Evolutionary conservation across 805 yeast genomes (phyloP).

Genomic region (Saccharomycopsis sp.): DNA sequence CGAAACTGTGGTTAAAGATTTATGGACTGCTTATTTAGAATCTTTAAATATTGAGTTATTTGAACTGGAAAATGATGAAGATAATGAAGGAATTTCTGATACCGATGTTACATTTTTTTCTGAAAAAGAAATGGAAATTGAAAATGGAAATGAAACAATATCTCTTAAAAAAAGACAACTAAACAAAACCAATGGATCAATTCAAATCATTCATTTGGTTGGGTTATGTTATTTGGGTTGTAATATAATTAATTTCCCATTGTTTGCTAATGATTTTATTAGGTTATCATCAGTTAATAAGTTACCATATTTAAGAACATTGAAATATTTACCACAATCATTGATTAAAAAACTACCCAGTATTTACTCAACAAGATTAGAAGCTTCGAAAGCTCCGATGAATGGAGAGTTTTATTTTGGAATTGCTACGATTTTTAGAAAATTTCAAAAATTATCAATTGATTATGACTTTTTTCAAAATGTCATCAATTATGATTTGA

Average conservation of each 20-base stretch:
- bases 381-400: slow-evolving; percentile 31
- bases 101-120: slow-evolving; percentile 10
- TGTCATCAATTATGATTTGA: background rate
- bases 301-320: slow-evolving; percentile 39
- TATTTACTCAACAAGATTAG: slow-evolving; percentile 27
- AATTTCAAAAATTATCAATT: background rate
- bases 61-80: slow-evolving; percentile 3
- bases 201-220: slow-evolving; percentile 21
- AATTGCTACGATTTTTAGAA: background rate
- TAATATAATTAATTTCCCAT: slow-evolving; percentile 37
- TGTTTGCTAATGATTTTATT: slow-evolving; percentile 40
- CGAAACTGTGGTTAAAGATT: slow-evolving; percentile 26
- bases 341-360: slow-evolving; percentile 30
- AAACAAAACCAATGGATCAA: slow-evolving; percentile 7
- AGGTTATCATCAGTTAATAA: slow-evolving; percentile 31
- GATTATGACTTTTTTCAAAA: background rate
- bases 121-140: slow-evolving; percentile 7
- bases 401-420: slow-evolving; percentile 27
- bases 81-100: slow-evolving; percentile 17
- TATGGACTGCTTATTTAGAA: slow-evolving; percentile 26
- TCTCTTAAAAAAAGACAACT: background rate
- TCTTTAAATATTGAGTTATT: slow-evolving; percentile 6
- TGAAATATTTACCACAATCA: slow-evolving; percentile 29
- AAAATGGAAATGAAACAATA: slow-evolving; percentile 3
- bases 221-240: slow-evolving; percentile 41